phyloP scores from a whole-genome alignment of 345 rosid species.

The Lepidium aucheri region DNA sequence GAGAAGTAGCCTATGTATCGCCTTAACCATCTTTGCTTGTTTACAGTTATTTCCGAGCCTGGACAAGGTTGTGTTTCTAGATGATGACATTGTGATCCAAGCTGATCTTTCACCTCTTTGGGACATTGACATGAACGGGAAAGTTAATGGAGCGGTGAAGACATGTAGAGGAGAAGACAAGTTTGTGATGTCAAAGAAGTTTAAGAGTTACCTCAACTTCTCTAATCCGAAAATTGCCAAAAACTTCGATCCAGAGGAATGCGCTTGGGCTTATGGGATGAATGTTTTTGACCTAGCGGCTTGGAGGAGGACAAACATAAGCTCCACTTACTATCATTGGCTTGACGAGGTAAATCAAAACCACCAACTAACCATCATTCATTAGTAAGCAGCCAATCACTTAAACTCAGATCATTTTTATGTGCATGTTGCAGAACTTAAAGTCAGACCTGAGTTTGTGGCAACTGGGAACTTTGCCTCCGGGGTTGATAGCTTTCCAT shows the following conservation, averaged over 20 bases:
- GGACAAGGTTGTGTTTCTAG: conserved; percentile 81
- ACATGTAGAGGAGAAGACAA: conserved; percentile 78
- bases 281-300: conserved; percentile 79
- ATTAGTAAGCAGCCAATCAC: not conserved
- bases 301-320: conserved; percentile 90
- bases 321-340: conserved; percentile 85
- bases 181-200: conserved; percentile 77
- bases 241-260: conserved; percentile 65
- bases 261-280: conserved; percentile 99
- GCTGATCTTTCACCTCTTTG: conserved; percentile 88
- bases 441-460: conserved; percentile 92
- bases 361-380: not conserved
- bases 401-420: not conserved
- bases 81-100: conserved; percentile 89
- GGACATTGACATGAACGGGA: conserved; percentile 88
- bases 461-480: conserved; percentile 95
- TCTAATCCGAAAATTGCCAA: conserved; percentile 63
- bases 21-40: not conserved
- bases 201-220: conserved; percentile 87
- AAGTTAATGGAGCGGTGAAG: conserved; percentile 92
- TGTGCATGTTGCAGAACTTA: conserved; percentile 57
- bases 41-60: conserved; percentile 86
- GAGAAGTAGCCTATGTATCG: not conserved
- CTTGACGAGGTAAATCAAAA: conserved; percentile 60
- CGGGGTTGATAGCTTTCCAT: conserved; percentile 88